Evolutionary conservation across 495 filamentous ascomycete species (phyloP), one percentile per base, ranked within the genome.

Genomic region (Penicillium tannophilum): DNA sequence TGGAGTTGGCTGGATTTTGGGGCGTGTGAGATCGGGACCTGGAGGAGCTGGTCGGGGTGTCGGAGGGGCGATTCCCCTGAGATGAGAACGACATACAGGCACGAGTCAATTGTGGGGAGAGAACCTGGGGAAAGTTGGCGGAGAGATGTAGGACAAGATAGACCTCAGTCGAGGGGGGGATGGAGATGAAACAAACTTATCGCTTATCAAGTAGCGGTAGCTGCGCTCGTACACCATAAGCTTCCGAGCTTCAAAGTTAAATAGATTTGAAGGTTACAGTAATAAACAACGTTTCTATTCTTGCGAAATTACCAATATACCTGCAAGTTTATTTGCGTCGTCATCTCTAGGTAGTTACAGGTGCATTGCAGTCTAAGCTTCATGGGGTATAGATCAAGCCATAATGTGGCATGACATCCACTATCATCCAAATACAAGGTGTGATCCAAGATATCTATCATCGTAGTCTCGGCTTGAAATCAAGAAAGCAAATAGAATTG

Each of bases 11-110:
- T 55, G 41, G 56, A 41, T 65, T 63, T 63, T 44, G 66, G 47
- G 67, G 66, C 36, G 64, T 66, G 56, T 67, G 72, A 61, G 74
- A 73, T 60, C 66, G 62, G 59, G 74, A 69, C 58, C 60, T 70
- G 63, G 68, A 62, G 57, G 74, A 68, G 51, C 64, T 58, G 47
- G 55, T 30, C 8, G 67, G 60, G 58, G 56, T 33, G 53, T 59
- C 47, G 56, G 58, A 59, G 41, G 64, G 45, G 49, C 54, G 35
- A 61, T 61, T 56, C 59, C 55, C 66, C 54, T 67, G 63, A 30
- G 62, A 65, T 36, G 70, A 58, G 56, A 63, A 68, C 57, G 71
- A 71, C 65, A 71, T 72, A 56, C 59, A 53, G 63, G 58, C 47
- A 67, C 17, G 20, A 60, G 28, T 58, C 52, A 65, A 72, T 62